Conservation (phyloP, 345 rosid species). For the Lenwebbia sp. region DNA sequence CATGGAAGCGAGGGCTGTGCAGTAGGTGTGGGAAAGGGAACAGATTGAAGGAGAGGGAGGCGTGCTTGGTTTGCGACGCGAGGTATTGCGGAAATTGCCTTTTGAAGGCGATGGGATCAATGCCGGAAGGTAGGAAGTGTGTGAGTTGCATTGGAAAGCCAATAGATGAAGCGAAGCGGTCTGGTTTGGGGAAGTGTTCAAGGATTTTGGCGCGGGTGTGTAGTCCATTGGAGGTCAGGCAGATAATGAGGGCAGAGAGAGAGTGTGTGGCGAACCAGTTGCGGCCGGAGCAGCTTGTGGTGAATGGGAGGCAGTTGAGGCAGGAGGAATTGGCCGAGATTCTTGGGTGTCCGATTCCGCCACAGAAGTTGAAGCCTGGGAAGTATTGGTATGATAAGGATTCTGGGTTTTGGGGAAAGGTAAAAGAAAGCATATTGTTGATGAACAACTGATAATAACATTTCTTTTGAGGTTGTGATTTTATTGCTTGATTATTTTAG, state of each 20-base stretch:
- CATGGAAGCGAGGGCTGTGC: constrained; percentile 22
- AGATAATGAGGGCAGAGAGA: constrained; percentile 58
- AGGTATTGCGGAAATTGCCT: constrained; percentile 51
- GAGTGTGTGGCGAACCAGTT: constrained; percentile 51
- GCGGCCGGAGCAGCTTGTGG: constrained; percentile 49
- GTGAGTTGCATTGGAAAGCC: constrained; percentile 42
- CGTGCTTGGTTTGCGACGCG: constrained; percentile 50
- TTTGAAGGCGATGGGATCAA: constrained; percentile 65
- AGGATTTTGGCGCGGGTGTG: constrained; percentile 29
- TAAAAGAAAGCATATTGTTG: constrained; percentile 6
- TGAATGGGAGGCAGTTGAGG: constrained; percentile 38
- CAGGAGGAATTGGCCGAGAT: constrained; percentile 44
- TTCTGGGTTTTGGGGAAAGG: constrained; percentile 61
- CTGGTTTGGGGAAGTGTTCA: constrained; percentile 35
- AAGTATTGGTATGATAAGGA: constrained; percentile 53
- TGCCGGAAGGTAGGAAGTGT: constrained; percentile 77
- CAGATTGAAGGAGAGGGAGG: constrained; percentile 32
- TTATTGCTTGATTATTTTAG: not conserved
- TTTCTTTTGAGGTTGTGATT: not conserved
- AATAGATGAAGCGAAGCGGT: constrained; percentile 39
- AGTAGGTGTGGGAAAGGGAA: constrained; percentile 37
- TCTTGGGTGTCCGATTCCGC: constrained; percentile 25
- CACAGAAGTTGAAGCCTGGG: constrained; percentile 43
- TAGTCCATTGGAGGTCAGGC: constrained; percentile 41
- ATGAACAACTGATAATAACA: not conserved